phyloP scores from a whole-genome alignment of 352 stramenopile species.

The Phytophthora uliginosa region DNA sequence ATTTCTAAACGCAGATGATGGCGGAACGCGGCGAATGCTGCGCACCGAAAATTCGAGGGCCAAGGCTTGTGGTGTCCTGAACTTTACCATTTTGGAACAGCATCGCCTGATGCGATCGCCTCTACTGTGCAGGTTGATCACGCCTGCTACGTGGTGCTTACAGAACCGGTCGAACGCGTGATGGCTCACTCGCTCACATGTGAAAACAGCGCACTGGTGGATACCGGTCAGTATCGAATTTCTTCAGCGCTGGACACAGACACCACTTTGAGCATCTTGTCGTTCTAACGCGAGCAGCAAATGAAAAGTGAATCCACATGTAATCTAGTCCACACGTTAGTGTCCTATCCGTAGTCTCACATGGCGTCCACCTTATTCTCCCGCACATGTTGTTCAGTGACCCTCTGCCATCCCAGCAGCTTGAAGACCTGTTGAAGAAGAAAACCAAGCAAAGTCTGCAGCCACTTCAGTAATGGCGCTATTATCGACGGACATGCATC shows the following conservation, averaged over 20 bases:
- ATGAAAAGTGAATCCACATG: neutral
- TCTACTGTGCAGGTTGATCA: neutral
- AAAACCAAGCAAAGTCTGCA: neutral
- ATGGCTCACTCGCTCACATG: neutral
- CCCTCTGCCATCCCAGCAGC: neutral
- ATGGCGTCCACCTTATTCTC: neutral
- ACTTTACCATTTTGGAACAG: conserved; percentile 4
- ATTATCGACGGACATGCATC: conserved; percentile 9
- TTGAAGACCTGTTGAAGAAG: neutral
- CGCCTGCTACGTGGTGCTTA: too few species aligned
- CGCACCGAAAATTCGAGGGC: conserved; percentile 10
- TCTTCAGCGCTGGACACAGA: neutral
- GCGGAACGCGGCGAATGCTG: neutral
- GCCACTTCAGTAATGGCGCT: neutral
- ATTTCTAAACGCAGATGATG: neutral
- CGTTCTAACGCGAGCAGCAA: neutral
- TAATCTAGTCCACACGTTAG: neutral
- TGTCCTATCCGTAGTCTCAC: neutral
- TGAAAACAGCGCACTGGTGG: neutral
- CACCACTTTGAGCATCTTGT: neutral
- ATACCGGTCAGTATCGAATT: neutral
- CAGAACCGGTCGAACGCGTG: neutral
- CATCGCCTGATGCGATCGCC: neutral
- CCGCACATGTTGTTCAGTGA: neutral
- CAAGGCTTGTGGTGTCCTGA: neutral